Base-by-base conservation (phyloP, 2,329 filamentous ascomycete genomes). In the Lachnellula arida region DNA sequence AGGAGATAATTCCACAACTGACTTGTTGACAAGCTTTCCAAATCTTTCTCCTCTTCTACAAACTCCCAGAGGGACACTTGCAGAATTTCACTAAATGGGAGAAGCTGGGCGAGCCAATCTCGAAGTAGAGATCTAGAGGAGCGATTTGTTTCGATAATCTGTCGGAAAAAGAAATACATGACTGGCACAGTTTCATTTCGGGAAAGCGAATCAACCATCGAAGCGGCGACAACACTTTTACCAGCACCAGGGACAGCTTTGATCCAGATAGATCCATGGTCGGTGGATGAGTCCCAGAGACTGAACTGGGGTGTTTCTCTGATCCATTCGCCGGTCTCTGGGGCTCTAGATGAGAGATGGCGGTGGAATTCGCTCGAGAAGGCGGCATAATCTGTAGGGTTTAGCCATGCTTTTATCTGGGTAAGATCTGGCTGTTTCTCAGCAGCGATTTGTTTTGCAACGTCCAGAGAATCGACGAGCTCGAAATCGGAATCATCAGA, bases 241-340 rank as follows among this genome's bases (percentile, higher is more conserved):
- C 75, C 74, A 7, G 70, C 65, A 0, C 75, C 75, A 1, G 74
- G 70, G 4, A 76, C 75, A 0, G 76, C 77, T 46, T 71, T 72
- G 22, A 79, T 74, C 76, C 75, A 79, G 0, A 79, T 40, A 32
- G 76, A 69, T 6, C 74, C 75, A 47, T 69, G 55, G 23, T 74
- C 52, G 11, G 23, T 19, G 4, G 60, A 60, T 6, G 54, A 40
- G 28, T 61, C 51, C 63, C 63, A 65, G 42, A 55, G n/a, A 1
- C 51, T 34, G 25, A 61, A 65, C 15, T 53, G 25, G 15, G 56
- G 49, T 1, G 63, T 63, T 40, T 62, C 35, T 44, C 54, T 53
- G 8, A 65, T 56, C 62, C 62, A 65, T 37, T 59, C 22, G 8
- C 58, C 63, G 8, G 64, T 65, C 7, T 60, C 56, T 4, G 43